Conservation (phyloP, 495 filamentous ascomycete species). For the Tuber brumale region DNA sequence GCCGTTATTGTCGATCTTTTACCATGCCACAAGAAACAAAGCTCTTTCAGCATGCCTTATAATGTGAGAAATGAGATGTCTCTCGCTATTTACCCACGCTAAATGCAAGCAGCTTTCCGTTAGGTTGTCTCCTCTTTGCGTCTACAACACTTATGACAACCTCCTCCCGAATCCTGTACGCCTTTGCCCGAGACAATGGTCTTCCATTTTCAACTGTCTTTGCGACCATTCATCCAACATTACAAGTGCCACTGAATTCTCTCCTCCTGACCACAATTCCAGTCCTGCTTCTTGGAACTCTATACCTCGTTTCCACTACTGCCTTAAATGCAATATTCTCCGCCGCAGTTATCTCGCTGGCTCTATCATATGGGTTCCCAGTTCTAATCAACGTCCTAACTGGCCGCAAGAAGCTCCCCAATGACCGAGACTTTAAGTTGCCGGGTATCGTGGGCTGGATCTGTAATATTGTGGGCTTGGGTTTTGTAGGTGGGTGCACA, state of each 20-base stretch:
- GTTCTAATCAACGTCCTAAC: constrained; percentile 60
- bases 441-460: constrained; percentile 55
- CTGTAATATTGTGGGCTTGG: constrained; percentile 59
- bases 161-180: constrained; percentile 68
- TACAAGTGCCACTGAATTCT: constrained; percentile 64
- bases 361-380: constrained; percentile 67
- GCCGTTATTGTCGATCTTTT: constrained; percentile 64
- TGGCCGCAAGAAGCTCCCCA: constrained; percentile 59
- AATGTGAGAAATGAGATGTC: constrained; percentile 49
- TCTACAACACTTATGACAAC: constrained; percentile 69
- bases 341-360: constrained; percentile 63
- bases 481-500: constrained; percentile 61
- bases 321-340: constrained; percentile 64
- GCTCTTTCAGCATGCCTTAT: constrained; percentile 62
- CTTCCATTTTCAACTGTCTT: constrained; percentile 62
- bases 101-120: constrained; percentile 53
- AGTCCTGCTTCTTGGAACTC: constrained; percentile 62
- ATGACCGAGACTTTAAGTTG: constrained; percentile 56
- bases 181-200: constrained; percentile 67
- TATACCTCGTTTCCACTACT: constrained; percentile 68
- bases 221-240: constrained; percentile 55
- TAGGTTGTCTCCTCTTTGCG: constrained; percentile 66
- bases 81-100: constrained; percentile 42
- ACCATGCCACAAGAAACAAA: constrained; percentile 59
- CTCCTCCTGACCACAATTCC: constrained; percentile 58